phyloP scores from a whole-genome alignment of 2,329 filamentous ascomycete species.

The Aspergillus terreus region DNA sequence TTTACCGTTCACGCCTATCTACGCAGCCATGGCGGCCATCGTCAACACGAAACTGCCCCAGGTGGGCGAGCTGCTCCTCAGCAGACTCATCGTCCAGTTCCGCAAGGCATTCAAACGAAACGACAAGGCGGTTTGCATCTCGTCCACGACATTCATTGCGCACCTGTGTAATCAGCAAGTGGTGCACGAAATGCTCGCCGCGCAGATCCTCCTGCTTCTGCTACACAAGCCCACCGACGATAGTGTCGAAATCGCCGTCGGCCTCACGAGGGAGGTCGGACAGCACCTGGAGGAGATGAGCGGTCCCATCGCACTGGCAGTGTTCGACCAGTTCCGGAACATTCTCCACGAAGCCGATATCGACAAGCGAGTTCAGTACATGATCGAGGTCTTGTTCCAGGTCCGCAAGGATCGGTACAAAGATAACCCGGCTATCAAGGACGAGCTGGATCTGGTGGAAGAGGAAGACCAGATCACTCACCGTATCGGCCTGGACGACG shows the following conservation, averaged over 20 bases:
- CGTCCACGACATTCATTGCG: constrained; percentile 89
- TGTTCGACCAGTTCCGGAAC: constrained; percentile 93
- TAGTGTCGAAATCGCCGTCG: constrained; percentile 95
- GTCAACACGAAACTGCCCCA: constrained; percentile 97
- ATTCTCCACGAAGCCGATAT: constrained; percentile 96
- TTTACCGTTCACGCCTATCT: constrained; percentile 93
- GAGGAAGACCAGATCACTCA: constrained; percentile 99
- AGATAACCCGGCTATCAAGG: constrained; percentile 83
- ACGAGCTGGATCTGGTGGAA: constrained; percentile 91
- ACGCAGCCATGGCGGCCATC: constrained; percentile 91
- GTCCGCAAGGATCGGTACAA: constrained; percentile 95
- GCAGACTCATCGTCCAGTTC: constrained; percentile 84
- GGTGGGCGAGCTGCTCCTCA: constrained; percentile 85
- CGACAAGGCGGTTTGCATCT: constrained; percentile 92
- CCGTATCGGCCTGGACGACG: constrained; percentile 73
- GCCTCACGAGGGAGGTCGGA: constrained; percentile 86
- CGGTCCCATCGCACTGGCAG: constrained; percentile 75
- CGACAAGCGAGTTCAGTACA: constrained; percentile 97
- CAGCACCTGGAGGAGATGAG: constrained; percentile 96
- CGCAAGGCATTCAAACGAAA: constrained; percentile 94
- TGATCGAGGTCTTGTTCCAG: constrained; percentile 97
- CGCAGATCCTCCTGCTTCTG: constrained; percentile 86
- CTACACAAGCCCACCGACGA: constrained; percentile 96
- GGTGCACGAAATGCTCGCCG: constrained; percentile 86
- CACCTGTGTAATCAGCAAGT: constrained; percentile 97